phyloP scores from a whole-genome alignment of 352 stramenopile genomes.

The Aphanomyces invadans region DNA sequence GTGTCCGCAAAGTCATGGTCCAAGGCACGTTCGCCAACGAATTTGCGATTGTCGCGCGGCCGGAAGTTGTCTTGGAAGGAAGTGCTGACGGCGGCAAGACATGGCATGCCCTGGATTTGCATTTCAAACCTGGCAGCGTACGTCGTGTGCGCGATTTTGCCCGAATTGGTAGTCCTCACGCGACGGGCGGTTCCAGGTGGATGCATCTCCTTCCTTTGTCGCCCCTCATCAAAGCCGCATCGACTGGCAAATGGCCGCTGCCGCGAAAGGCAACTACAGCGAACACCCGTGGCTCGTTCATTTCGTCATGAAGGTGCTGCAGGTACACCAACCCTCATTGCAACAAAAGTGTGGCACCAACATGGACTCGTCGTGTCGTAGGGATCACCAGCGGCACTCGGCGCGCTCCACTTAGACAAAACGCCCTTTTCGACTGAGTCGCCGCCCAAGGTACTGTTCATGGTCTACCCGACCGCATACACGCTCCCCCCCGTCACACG shows the following conservation, averaged over 20 bases:
- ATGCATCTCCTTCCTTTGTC: slow-evolving; percentile 29
- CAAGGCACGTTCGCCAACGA: slow-evolving; percentile 24
- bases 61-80: slow-evolving; percentile 86
- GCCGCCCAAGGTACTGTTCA: slow-evolving; percentile 36
- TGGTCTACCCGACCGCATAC: background rate
- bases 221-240: slow-evolving; percentile 61
- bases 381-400: slow-evolving; percentile 47
- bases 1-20: slow-evolving; percentile 47
- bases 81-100: slow-evolving; percentile 39
- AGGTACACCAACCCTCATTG: slow-evolving; percentile 18
- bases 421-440: slow-evolving; percentile 37
- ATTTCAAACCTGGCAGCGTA: slow-evolving; percentile 76
- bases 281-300: slow-evolving; percentile 82
- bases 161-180: no score
- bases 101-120: slow-evolving; percentile 77
- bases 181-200: no score
- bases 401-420: slow-evolving; percentile 53
- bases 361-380: no score
- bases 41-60: slow-evolving; percentile 60
- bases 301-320: slow-evolving; percentile 76
- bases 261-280: slow-evolving; percentile 70
- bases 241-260: slow-evolving; percentile 93
- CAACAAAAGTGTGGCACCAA: no score
- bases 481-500: no score
- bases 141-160: no score